phyloP scores from a whole-genome alignment of 2,329 filamentous ascomycete species.

The Neophaeococcomyces aloes region DNA sequence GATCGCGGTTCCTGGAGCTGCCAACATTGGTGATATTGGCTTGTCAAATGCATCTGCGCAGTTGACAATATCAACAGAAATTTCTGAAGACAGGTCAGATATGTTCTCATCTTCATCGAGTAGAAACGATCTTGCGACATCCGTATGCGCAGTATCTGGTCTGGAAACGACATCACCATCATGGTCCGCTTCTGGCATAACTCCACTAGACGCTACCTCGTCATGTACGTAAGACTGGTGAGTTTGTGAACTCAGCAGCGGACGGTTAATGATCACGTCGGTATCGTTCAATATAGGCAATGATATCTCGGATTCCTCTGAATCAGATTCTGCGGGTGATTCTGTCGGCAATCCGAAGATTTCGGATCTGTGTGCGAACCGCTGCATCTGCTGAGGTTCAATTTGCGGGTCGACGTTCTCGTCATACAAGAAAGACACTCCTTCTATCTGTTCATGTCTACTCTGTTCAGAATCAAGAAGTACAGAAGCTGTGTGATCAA shows the following conservation, averaged over 20 bases:
- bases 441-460: background rate
- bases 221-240: background rate
- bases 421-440: conserved; percentile 4
- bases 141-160: conserved; percentile 15
- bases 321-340: conserved; percentile 42
- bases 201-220: conserved; percentile 22
- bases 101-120: conserved; percentile 45
- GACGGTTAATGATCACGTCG: background rate
- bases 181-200: background rate
- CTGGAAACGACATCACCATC: conserved; percentile 15
- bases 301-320: conserved; percentile 64
- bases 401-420: background rate
- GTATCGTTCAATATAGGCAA: conserved; percentile 57
- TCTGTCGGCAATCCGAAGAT: conserved; percentile 30
- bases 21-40: conserved; percentile 24
- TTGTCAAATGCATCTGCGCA: conserved; percentile 26
- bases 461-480: background rate
- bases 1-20: conserved; percentile 27
- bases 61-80: conserved; percentile 43
- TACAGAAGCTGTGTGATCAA: background rate
- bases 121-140: conserved; percentile 36
- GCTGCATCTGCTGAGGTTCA: background rate
- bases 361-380: conserved; percentile 16
- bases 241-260: background rate
- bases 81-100: conserved; percentile 43